Conservation (phyloP, 2,329 filamentous ascomycete genomes). For the Aurifilum marmelostoma region DNA sequence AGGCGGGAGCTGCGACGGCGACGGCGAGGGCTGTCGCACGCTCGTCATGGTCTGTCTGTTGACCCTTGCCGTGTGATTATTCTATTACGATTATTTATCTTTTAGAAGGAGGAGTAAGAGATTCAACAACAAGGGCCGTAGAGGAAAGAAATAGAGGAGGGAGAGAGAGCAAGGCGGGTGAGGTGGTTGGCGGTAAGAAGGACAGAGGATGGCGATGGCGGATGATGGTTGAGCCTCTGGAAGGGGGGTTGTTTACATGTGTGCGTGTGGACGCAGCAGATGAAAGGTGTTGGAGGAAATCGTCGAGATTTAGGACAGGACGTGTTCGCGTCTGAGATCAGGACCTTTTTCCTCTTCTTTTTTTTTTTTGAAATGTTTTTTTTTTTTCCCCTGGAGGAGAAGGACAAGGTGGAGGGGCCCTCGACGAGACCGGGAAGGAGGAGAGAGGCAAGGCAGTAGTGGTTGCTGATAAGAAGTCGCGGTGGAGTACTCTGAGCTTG, state of each 20-base stretch:
- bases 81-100: neutral
- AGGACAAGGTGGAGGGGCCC: neutral
- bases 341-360: neutral
- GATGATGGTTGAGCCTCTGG: neutral
- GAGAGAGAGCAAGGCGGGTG: too few species aligned
- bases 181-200: neutral
- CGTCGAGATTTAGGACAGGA: neutral
- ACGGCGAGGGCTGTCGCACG: conserved; percentile 48
- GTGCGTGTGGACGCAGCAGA: neutral
- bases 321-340: neutral
- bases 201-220: neutral
- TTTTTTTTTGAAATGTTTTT: too few species aligned
- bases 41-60: conserved; percentile 20
- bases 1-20: conserved; percentile 60
- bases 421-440: too few species aligned
- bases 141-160: neutral
- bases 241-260: neutral
- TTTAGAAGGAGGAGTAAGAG: neutral
- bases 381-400: neutral
- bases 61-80: neutral
- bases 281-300: neutral
- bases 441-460: neutral
- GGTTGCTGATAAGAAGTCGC: neutral
- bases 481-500: neutral
- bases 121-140: too few species aligned